Conservation (phyloP, 495 filamentous ascomycete species). For the Podospora comata region DNA sequence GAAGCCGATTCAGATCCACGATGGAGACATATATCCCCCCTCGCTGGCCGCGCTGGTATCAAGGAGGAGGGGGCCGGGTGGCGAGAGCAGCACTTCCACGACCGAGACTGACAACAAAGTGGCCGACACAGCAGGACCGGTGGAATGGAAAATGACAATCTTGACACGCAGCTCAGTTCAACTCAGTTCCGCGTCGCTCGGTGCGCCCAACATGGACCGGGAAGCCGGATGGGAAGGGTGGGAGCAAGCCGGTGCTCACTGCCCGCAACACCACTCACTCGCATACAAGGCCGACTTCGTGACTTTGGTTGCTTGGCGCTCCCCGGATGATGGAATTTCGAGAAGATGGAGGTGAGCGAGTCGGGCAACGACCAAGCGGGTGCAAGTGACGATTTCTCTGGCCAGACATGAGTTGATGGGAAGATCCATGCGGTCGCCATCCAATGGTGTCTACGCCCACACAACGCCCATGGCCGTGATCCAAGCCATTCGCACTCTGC, state of each 20-base stretch:
- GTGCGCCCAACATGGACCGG: slow-evolving; percentile 18
- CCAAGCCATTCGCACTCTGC: background rate
- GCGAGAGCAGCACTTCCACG: slow-evolving; percentile 31
- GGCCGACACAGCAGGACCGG: slow-evolving; percentile 16
- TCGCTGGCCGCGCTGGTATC: slow-evolving; percentile 13
- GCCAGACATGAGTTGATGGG: background rate
- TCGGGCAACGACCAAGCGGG: slow-evolving; percentile 26
- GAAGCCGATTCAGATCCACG: slow-evolving; percentile 19
- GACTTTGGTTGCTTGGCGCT: slow-evolving; percentile 22
- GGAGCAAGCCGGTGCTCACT: slow-evolving; percentile 14
- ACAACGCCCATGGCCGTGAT: background rate
- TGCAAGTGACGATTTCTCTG: slow-evolving; percentile 12
- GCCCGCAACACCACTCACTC: slow-evolving; percentile 19
- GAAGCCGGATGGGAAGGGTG: slow-evolving; percentile 18
- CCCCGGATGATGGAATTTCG: slow-evolving; percentile 20
- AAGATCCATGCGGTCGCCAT: slow-evolving; percentile 12
- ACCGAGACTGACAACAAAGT: slow-evolving; percentile 14
- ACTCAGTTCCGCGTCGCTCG: slow-evolving; percentile 6
- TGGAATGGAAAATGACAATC: slow-evolving; percentile 13
- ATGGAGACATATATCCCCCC: slow-evolving; percentile 33
- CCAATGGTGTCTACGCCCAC: slow-evolving; percentile 7
- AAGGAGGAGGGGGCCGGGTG: slow-evolving; percentile 19
- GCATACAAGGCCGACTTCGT: slow-evolving; percentile 30
- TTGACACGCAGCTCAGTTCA: slow-evolving; percentile 17
- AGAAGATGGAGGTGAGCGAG: slow-evolving; percentile 14